These are phyloP conservation scores for Mycosphaerella sp. DNA, from an alignment of 2,329 filamentous ascomycete species.

Conservation along the genomic window DNA sequence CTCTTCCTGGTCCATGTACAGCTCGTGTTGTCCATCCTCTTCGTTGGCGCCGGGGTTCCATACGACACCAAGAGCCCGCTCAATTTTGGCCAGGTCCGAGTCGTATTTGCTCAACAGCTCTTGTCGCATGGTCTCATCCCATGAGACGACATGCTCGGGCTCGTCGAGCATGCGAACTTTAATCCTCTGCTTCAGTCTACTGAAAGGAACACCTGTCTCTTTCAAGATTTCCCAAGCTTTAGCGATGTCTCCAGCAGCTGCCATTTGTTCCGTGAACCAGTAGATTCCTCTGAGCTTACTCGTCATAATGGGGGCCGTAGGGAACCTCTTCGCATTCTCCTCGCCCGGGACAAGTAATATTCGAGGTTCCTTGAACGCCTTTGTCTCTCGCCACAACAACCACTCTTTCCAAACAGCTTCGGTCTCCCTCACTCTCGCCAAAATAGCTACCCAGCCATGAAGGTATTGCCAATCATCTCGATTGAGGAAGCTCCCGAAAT, in stretches of 20 bases:
- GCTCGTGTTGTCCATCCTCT: constrained; percentile 26
- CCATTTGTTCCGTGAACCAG: constrained; percentile 35
- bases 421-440: constrained; percentile 29
- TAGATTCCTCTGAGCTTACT: constrained; percentile 30
- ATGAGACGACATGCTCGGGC: constrained; percentile 24
- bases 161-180: constrained; percentile 26
- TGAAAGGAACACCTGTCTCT: constrained; percentile 24
- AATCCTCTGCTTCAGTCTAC: constrained; percentile 19
- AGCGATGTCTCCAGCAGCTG: constrained; percentile 26
- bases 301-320: constrained; percentile 13
- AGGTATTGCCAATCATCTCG: constrained; percentile 32
- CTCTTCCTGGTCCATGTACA: constrained; percentile 26
- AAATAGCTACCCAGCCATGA: constrained; percentile 33
- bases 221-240: constrained; percentile 31
- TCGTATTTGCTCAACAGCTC: constrained; percentile 30
- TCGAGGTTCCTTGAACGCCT: constrained; percentile 20
- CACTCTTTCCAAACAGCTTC: constrained; percentile 34
- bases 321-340: not conserved
- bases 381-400: constrained; percentile 29
- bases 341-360: constrained; percentile 9
- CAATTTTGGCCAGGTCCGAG: constrained; percentile 29
- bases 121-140: constrained; percentile 24
- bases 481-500: constrained; percentile 31
- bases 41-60: constrained; percentile 22
- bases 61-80: constrained; percentile 29